Conservation (phyloP, 2,329 filamentous ascomycete species). For the Alternaria brassicicola region DNA sequence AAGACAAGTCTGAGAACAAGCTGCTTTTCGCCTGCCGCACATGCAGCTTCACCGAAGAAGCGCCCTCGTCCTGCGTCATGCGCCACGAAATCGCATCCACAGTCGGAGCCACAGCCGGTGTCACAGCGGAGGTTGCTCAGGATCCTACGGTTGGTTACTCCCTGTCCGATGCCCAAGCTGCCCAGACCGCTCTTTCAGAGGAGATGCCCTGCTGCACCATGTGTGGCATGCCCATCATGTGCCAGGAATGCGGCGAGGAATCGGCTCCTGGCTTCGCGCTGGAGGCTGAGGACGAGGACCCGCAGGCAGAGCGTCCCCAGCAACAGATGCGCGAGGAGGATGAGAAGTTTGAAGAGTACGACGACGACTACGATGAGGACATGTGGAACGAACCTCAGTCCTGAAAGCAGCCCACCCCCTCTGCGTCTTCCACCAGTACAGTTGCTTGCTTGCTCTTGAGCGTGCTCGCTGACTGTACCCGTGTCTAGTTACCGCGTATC, state of each 20-base stretch:
- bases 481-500: slow-evolving; percentile 82
- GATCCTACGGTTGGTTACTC: slow-evolving; percentile 93
- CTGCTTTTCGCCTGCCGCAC: slow-evolving; percentile 96
- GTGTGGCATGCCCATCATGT: slow-evolving; percentile 64
- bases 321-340: slow-evolving; percentile 17
- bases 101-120: slow-evolving; percentile 92
- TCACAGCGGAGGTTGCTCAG: slow-evolving; percentile 94
- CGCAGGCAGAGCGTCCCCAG: slow-evolving; percentile 29
- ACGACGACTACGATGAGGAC: slow-evolving; percentile 34
- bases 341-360: slow-evolving; percentile 23
- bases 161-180: slow-evolving; percentile 39
- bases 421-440: slow-evolving; percentile 28
- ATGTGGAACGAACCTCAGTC: slow-evolving; percentile 41
- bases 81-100: slow-evolving; percentile 91
- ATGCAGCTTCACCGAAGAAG: slow-evolving; percentile 88
- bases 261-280: slow-evolving; percentile 53
- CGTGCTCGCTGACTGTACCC: slow-evolving; percentile 46
- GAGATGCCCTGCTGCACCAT: slow-evolving; percentile 60
- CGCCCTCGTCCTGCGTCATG: slow-evolving; percentile 89
- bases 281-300: slow-evolving; percentile 50
- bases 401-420: slow-evolving; percentile 35
- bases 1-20: slow-evolving; percentile 81
- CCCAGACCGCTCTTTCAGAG: slow-evolving; percentile 34
- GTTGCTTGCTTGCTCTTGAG: slow-evolving; percentile 47
- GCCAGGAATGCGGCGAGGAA: slow-evolving; percentile 58